Evolutionary conservation across 1,284 basidiomycete genomes (phyloP).

Genomic region (Gymnopus androsaceus): DNA sequence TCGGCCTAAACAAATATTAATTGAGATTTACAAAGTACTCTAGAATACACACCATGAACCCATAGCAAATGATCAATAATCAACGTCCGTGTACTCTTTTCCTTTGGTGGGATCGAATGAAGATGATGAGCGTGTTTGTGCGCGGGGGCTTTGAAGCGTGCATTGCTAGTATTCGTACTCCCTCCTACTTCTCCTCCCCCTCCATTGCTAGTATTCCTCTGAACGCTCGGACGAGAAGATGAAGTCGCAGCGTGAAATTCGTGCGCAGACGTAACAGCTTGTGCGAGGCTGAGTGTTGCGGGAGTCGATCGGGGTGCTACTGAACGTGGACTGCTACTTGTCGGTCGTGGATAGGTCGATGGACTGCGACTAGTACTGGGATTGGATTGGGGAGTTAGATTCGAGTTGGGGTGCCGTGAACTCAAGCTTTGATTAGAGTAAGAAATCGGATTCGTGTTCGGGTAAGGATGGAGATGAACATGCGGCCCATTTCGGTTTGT

Average conservation of each 20-base stretch:
- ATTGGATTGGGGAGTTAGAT: no score
- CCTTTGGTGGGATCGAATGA: constrained; percentile 73
- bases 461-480: no score
- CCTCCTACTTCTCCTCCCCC: no score
- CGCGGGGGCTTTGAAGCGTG: constrained; percentile 60
- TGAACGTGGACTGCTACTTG: no score
- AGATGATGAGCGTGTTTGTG: constrained; percentile 75
- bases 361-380: no score
- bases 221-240: no score
- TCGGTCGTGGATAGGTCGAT: no score
- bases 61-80: constrained; percentile 84
- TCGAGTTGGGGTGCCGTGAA: no score
- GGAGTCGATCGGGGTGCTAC: no score
- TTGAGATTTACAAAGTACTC: background rate
- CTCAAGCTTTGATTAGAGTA: no score
- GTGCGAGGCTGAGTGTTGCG: background rate
- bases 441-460: no score
- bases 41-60: constrained; percentile 57
- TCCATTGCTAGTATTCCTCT: no score
- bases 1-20: constrained; percentile 32
- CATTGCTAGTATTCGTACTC: constrained; percentile 15
- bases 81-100: constrained; percentile 77
- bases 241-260: constrained; percentile 2
- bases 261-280: constrained; percentile 1
- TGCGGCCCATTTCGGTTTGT: background rate